Base-by-base conservation (phyloP, 495 filamentous ascomycete species). In the Penicillium diatomitis region DNA sequence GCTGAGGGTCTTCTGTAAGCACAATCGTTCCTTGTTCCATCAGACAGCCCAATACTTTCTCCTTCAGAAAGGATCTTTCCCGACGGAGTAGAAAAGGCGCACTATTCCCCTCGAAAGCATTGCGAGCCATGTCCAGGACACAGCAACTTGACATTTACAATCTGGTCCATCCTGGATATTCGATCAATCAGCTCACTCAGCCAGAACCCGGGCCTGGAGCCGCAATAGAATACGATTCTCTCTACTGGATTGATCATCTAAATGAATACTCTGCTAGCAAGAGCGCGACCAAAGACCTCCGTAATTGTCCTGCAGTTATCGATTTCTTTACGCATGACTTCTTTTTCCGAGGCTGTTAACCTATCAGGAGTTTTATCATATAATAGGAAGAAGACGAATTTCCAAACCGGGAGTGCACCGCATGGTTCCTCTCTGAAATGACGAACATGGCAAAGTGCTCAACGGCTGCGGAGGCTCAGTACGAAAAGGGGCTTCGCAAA, bases 31-130 rank as follows among this genome's bases (percentile, higher is more conserved):
- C 29, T 57, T 71, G 12, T 46, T 75, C 12, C 67, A 75, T 53
- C 67, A 71, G 51, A 74, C 71, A 6, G 71, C 60, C 7, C 68
- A 67, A 33, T 68, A 74, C 34, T 73, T 58, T 53, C 46, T 74
- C 0, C 29, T 48, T 9, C n/a, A 20, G 4, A 32, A 10, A 32
- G 53, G 49, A 48, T 65, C 9, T 60, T 66, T 39, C 56, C 59
- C 29, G 1, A n/a, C 7, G 48, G 44, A 2, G 36, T 30, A 29
- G 56, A 57, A 38, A 34, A 51, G 27, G 30, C 38, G 29, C 68
- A 72, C 45, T 31, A 57, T 11, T 39, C 9, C 1, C 65, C 46
- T 59, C 49, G 8, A 37, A 50, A n/a, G 70, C 60, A 3, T 40
- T 70, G 3, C 7, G 53, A 27, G 40, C 48, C 4, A 55, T 70